Evolutionary conservation across 2,329 filamentous ascomycete genomes (phyloP).

Genomic region (Claviceps paspali): DNA sequence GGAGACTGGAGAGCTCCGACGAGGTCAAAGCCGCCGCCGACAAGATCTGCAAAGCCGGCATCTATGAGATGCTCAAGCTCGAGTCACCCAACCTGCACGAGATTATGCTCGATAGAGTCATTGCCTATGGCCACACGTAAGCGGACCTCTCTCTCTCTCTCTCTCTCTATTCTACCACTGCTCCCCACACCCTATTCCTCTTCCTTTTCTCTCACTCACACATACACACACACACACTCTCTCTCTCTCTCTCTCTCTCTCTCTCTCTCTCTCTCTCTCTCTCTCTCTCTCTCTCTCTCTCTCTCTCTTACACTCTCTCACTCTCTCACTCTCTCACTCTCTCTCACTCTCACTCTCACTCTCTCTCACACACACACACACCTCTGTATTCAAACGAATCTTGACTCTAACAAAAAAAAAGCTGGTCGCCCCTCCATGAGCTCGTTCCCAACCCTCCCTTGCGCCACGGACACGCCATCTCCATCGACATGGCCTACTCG

Average conservation of each 20-base stretch:
- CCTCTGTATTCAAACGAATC: no score
- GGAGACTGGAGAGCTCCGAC: conserved; percentile 38
- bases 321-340: no score
- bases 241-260: not conserved
- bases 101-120: conserved; percentile 56
- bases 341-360: no score
- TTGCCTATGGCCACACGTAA: conserved; percentile 58
- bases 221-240: no score
- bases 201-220: not conserved
- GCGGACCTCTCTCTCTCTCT: conserved; percentile 7
- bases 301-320: no score
- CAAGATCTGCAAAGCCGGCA: conserved; percentile 52
- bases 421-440: conserved; percentile 59
- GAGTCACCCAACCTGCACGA: conserved; percentile 62
- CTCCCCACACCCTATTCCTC: not conserved
- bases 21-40: conserved; percentile 31
- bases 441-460: conserved; percentile 52
- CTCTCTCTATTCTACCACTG: not conserved
- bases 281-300: no score
- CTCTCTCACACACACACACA: no score
- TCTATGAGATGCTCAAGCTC: conserved; percentile 57
- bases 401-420: no score
- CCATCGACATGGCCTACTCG: conserved; percentile 62
- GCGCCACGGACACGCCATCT: conserved; percentile 59
- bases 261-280: no score